These are phyloP conservation scores for Sarocladiaceae sp. DNA, from an alignment of 2,329 filamentous ascomycete species.

Conservation along the genomic window DNA sequence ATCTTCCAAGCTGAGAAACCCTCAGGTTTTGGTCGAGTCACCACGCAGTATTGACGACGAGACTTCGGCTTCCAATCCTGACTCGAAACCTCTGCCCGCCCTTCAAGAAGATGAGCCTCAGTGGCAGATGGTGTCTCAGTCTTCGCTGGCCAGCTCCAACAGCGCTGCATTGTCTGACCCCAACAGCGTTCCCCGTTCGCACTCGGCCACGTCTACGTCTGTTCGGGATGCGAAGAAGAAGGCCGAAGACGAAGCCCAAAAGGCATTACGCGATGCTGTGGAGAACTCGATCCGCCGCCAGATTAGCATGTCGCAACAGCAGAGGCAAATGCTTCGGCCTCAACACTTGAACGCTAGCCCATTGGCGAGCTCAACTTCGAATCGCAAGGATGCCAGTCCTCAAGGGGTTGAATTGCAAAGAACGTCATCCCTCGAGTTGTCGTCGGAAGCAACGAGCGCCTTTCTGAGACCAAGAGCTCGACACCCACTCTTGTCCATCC, in stretches of 20 bases:
- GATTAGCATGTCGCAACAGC: constrained; percentile 60
- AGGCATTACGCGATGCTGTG: constrained; percentile 49
- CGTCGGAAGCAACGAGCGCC: constrained; percentile 21
- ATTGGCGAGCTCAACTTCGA: constrained; percentile 6
- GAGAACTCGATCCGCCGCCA: constrained; percentile 65
- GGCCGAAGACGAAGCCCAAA: constrained; percentile 11
- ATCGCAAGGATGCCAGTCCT: constrained; percentile 8
- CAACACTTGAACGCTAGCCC: constrained; percentile 19
- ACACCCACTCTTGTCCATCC: constrained; percentile 44
- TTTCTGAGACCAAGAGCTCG: constrained; percentile 33
- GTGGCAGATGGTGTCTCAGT: constrained; percentile 41
- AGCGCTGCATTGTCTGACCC: constrained; percentile 1
- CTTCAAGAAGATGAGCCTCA: constrained; percentile 29
- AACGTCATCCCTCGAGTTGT: constrained; percentile 10
- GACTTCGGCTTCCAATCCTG: constrained; percentile 8
- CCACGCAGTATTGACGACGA: constrained; percentile 26
- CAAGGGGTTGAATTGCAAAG: constrained; percentile 9
- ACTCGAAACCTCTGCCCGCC: neutral
- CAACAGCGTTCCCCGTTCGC: constrained; percentile 15
- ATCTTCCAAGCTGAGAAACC: constrained; percentile 1
- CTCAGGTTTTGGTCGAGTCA: constrained; percentile 27
- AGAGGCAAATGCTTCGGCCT: constrained; percentile 54
- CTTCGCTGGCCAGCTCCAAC: neutral
- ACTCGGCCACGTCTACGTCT: neutral
- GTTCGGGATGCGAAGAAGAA: neutral